Evolutionary conservation across 306 rosid genomes (phyloP).

Genomic region (Quercus ilex): DNA sequence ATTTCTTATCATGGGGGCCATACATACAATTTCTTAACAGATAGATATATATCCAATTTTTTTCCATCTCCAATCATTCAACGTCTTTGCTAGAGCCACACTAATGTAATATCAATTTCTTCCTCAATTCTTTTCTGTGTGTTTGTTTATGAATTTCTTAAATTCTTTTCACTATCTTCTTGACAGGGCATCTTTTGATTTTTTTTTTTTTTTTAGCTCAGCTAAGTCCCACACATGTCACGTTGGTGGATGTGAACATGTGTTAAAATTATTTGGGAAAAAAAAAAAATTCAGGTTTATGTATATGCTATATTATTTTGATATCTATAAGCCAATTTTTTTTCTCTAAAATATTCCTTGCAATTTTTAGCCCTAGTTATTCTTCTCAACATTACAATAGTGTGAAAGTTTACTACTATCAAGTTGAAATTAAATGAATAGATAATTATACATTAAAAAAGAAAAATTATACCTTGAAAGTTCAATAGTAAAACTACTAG

Average conservation of each 20-base stretch:
- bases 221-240: background rate
- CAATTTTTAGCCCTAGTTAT: too few species aligned
- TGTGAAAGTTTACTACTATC: too few species aligned
- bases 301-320: too few species aligned
- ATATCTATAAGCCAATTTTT: too few species aligned
- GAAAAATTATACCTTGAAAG: too few species aligned
- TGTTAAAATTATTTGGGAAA: too few species aligned
- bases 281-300: too few species aligned
- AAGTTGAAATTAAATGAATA: too few species aligned
- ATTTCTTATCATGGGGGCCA: constrained; percentile 27
- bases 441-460: too few species aligned
- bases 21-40: constrained; percentile 31
- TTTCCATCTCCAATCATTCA: constrained; percentile 46
- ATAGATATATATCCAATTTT: constrained; percentile 25
- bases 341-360: too few species aligned
- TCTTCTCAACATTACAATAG: too few species aligned
- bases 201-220: constrained; percentile 6
- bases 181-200: background rate
- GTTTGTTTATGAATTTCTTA: constrained; percentile 41
- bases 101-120: constrained; percentile 47
- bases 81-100: constrained; percentile 35
- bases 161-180: constrained; percentile 38
- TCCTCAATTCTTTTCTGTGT: constrained; percentile 32
- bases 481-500: too few species aligned
- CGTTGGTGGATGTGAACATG: background rate